Base-by-base conservation (phyloP, 176 grass and related monocot species). In the Echinochloa phyllopogon region DNA sequence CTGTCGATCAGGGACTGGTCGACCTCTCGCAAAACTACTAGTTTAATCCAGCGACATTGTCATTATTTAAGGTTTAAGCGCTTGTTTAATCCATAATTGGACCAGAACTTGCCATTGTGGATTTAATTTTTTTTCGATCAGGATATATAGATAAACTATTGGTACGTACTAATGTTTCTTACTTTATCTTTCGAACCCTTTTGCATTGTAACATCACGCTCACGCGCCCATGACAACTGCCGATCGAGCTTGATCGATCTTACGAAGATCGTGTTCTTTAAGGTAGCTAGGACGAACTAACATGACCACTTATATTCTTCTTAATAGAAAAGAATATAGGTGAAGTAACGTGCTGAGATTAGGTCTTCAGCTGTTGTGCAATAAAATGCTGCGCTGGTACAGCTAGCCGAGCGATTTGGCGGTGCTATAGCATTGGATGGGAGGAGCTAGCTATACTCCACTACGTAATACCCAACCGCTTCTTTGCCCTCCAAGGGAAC, bases 241-340 rank as follows among this genome's bases (percentile, higher is more conserved):
- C 23, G 43, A 72, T 49, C 67, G 67, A 70, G 40, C 41, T 70
- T 24, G 21, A 69, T 36, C 37, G 50, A 80, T 74, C 82, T 59
- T 33, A 50, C 5, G 33, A 62, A 53, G 44, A 82, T 86, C 75
- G 56, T 50, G 50, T 70, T 63, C n/a, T 81, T 89, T 82, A 42
- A 81, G 62, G 77, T 69, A 17, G n/a, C n/a, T n/a, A n/a, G 53
- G 24, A 33, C 56, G 12, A 61, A 20, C 20, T 39, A 66, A 87
- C 50, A 84, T 77, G 49, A 57, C 38, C 56, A 13, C 73, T 44
- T 23, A 33, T 33, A 33, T 33, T 33, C 29, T 33, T 33, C 18
- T 44, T 17, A 71, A 70, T 13, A 69, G 0, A 23, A 45, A 11
- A 68, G 23, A 24, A n/a, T 62, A 42, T 81, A 62, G 21, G 51